These are phyloP conservation scores for Russula lepida DNA, from an alignment of 768 basidiomycete genomes.

Conservation along the genomic window DNA sequence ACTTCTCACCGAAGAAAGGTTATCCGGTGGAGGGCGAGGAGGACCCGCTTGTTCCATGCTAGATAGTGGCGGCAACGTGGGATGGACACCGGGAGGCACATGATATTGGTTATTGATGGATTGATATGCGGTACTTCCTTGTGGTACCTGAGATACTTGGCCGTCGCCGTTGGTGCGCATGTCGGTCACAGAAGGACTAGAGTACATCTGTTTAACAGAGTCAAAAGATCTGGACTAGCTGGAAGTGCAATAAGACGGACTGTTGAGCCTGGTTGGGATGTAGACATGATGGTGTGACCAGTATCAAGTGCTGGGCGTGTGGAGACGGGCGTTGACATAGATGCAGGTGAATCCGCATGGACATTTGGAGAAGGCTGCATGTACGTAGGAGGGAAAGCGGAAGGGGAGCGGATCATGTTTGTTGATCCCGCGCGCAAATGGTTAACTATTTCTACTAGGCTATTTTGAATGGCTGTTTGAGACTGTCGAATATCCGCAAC, in stretches of 20 bases:
- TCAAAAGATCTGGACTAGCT: neutral
- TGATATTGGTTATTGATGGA: conserved; percentile 9
- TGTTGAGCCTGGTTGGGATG: conserved; percentile 24
- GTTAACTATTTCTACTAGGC: conserved; percentile 69
- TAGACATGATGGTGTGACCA: conserved; percentile 24
- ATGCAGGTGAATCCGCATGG: conserved; percentile 45
- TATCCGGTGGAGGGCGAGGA: conserved; percentile 30
- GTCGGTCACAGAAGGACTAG: conserved; percentile 4
- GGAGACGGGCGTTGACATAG: conserved; percentile 34
- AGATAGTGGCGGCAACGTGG: conserved; percentile 19
- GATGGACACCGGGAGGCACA: conserved; percentile 4
- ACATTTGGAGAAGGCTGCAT: conserved; percentile 59
- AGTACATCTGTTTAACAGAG: conserved; percentile 12
- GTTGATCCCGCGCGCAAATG: conserved; percentile 56
- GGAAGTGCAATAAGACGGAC: conserved; percentile 21
- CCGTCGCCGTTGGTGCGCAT: conserved; percentile 1
- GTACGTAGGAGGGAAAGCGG: conserved; percentile 46
- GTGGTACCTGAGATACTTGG: conserved; percentile 6
- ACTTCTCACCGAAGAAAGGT: conserved; percentile 55
- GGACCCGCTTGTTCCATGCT: conserved; percentile 18
- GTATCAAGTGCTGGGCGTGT: conserved; percentile 24
- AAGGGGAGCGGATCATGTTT: conserved; percentile 52
- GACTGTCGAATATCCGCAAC: conserved; percentile 74
- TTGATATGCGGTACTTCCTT: conserved; percentile 11
- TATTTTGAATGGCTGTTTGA: conserved; percentile 69